Base-by-base conservation (phyloP, 1,284 basidiomycete species). In the Coniferiporia sulphurascens region DNA sequence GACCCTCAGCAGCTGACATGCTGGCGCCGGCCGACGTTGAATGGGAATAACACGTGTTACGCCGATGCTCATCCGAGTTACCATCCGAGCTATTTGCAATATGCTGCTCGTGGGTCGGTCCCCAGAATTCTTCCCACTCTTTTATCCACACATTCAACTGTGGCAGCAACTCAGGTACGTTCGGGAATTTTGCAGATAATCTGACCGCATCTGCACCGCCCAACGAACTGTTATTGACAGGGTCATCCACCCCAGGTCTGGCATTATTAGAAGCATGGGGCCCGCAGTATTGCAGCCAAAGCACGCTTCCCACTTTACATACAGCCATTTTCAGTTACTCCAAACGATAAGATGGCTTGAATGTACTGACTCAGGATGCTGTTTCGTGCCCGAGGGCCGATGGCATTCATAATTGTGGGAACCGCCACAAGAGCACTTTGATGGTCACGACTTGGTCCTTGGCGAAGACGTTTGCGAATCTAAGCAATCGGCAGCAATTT, bases 361-460 rank as follows among this genome's bases (percentile, higher is more conserved):
- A 61, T 58, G 44, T 59, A 80, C 88, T 71, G 69, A 91, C 89
- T 73, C 32, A 89, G 73, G 60, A 86, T 76, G 66, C 84, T 88
- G 63, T 83, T 80, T 70, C 83, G 85, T 45, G 81, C 84, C 64
- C 87, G 81, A 62, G 77, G 78, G 17, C 85, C 87, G 19, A 88
- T 73, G 68, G 81, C 78, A 17, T 75, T 74, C 63, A 88, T 73
- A 56, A 89, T 83, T 60, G 75, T 71, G 59, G 85, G 76, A 64
- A 90, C 71, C 65, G 79, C 79, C 55, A 76, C 73, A 57, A 81
- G 72, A 17, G 86, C 82, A 81, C 82, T 85, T 17, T 49, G 44
- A 50, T 55, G 52, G 17, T 49, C 60, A 48, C 56, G 60, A 32
- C 56, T 49, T 34, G 22, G 56, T 1, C 10, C 35, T 34, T 50